Conservation (phyloP, 2,329 filamentous ascomycete genomes). For the Lachnellula arida region DNA sequence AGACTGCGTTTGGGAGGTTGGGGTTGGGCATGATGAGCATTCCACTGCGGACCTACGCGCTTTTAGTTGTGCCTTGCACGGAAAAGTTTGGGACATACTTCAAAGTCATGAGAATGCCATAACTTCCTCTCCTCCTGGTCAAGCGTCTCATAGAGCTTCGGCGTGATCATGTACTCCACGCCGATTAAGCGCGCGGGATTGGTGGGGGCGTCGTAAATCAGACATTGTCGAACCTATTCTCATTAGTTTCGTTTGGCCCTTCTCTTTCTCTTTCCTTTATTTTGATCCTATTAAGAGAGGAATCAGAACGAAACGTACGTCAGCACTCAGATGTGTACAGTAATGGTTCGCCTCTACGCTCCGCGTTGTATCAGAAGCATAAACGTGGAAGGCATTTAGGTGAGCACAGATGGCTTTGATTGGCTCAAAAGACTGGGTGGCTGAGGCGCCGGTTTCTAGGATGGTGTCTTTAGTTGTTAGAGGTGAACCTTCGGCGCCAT, state of each 20-base stretch:
- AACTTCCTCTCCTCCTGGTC: constrained; percentile 63
- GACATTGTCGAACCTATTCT: constrained; percentile 71
- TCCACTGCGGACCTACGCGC: constrained; percentile 38
- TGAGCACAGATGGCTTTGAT: constrained; percentile 74
- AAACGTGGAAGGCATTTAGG: constrained; percentile 78
- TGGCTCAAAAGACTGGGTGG: constrained; percentile 63
- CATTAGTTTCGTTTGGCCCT: not conserved
- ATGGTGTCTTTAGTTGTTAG: constrained; percentile 50
- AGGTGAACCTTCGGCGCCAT: constrained; percentile 9
- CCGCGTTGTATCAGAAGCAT: constrained; percentile 63
- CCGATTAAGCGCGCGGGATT: constrained; percentile 71
- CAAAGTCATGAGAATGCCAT: constrained; percentile 64
- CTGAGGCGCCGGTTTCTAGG: constrained; percentile 56
- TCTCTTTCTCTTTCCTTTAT: constrained; percentile 36
- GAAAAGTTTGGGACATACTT: constrained; percentile 54
- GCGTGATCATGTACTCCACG: constrained; percentile 70
- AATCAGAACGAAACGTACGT: constrained; percentile 61
- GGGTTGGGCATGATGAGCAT: constrained; percentile 73
- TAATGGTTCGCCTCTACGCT: constrained; percentile 80
- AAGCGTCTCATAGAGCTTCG: constrained; percentile 61
- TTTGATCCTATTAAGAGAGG: constrained; percentile 50
- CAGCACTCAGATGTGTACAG: constrained; percentile 68
- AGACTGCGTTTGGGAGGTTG: constrained; percentile 52
- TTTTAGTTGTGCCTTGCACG: not conserved
- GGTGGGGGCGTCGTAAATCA: constrained; percentile 71